Conservation (phyloP, 2,329 filamentous ascomycete species). For the Botryotinia globosa region DNA sequence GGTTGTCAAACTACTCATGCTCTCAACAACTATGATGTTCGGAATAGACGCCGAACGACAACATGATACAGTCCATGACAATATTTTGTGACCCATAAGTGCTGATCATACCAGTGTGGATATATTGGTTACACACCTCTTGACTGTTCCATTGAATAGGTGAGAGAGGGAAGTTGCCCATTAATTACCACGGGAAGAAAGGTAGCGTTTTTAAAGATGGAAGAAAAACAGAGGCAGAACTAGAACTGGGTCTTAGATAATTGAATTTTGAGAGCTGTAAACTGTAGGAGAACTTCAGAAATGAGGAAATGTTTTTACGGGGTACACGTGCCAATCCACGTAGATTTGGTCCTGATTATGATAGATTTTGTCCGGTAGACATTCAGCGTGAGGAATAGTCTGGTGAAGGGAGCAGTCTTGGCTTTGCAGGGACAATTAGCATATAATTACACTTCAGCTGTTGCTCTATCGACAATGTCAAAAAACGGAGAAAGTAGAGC, state of each 20-base stretch:
- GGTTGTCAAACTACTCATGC: not conserved
- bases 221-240: rapidly evolving
- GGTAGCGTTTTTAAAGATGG: rapidly evolving
- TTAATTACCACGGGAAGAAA: rapidly evolving
- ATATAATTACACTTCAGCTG: not conserved
- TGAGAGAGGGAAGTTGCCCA: rapidly evolving
- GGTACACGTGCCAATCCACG: not conserved
- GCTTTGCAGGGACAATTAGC: not conserved
- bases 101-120: rapidly evolving
- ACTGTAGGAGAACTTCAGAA: rapidly evolving
- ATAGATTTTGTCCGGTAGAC: rapidly evolving
- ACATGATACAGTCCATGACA: rapidly evolving
- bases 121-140: rapidly evolving
- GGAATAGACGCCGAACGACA: not conserved
- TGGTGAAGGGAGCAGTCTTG: not conserved
- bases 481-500: not conserved
- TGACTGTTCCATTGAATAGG: rapidly evolving
- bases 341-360: rapidly evolving
- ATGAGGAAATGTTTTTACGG: not conserved
- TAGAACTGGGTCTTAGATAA: rapidly evolving
- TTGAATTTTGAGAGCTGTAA: rapidly evolving
- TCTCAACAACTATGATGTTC: not conserved
- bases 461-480: not conserved
- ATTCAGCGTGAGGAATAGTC: not conserved
- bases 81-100: rapidly evolving